Evolutionary conservation across 2,329 filamentous ascomycete species (phyloP), one percentile per base, ranked within the genome.

Genomic region (Fusarium sp.): DNA sequence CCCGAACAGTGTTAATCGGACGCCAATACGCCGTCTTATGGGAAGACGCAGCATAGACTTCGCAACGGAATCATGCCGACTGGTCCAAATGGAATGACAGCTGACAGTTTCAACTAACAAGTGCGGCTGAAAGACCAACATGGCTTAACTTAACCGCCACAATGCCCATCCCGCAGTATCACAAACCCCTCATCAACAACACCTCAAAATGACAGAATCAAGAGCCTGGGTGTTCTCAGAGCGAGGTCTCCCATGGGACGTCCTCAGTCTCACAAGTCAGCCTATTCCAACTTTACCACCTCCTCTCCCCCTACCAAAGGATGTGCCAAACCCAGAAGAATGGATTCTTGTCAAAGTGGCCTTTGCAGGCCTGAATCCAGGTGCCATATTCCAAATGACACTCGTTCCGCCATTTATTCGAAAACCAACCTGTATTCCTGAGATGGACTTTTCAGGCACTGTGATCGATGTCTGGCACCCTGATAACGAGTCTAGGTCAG

Each of bases 281-380:
- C 54, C 54, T 9, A 26, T 33, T 6, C 42, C 54, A 48, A 63
- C 54, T 24, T 22, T 60, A 6, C 60, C 60, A 1, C 60, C 60
- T 36, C 50, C 67, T 16, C 70, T 76, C 4, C 78, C 79, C 9
- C 68, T 80, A 7, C 79, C 80, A 15, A 73, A 75, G 47, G 75
- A 76, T 48, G 75, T 68, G 7, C 71, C 79, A 11, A 18, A 36
- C 10, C 75, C 78, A 13, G 79, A 80, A 38, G 79, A 82, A 73
- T 82, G 81, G 81, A 66, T 86, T 35, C 71, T 85, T 35, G 73
- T 86, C 62, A 81, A 79, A 55, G 76, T 83, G n/a, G 79, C 82
- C 60, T 83, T 84, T 61, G 83, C 81, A 8, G 83, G 82, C 20
- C 83, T 87, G 63, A 86, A 86, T 67, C 83, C 83, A 9, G 84